These are phyloP conservation scores for Globisporangium canariense DNA, from an alignment of 352 stramenopile genomes.

Conservation along the genomic window DNA sequence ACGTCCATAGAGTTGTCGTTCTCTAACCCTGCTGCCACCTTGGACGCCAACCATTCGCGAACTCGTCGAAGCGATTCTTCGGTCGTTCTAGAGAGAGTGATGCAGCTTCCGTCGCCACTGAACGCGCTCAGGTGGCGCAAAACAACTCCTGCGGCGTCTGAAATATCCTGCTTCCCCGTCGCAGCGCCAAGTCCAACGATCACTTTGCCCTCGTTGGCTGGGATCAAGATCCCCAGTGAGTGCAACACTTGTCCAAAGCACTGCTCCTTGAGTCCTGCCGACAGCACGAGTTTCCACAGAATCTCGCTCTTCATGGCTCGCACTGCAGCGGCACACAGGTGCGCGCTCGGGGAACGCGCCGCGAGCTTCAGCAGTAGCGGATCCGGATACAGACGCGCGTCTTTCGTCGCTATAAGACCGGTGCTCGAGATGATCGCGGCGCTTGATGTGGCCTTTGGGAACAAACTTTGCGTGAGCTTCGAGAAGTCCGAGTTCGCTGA, in stretches of 20 bases:
- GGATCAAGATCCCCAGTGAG: conserved; percentile 23
- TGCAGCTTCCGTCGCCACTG: conserved; percentile 14
- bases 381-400: conserved; percentile 63
- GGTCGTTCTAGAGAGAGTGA: conserved; percentile 5
- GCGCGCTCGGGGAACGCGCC: conserved; percentile 27
- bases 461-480: conserved; percentile 59
- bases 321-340: conserved; percentile 53
- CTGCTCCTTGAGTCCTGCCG: conserved; percentile 40
- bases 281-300: conserved; percentile 56
- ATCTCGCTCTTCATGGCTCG: conserved; percentile 51
- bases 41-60: conserved; percentile 26
- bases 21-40: conserved; percentile 14
- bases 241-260: conserved; percentile 37
- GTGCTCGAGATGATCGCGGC: conserved; percentile 57
- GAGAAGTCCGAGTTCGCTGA: conserved; percentile 20
- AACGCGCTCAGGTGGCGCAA: conserved; percentile 10
- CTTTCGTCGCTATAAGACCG: conserved; percentile 74
- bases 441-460: conserved; percentile 50
- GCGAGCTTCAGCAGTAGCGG: conserved; percentile 64
- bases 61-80: conserved; percentile 25
- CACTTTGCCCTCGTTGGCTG: conserved; percentile 46
- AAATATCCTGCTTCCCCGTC: conserved; percentile 6
- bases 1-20: conserved; percentile 12
- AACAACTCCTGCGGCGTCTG: not conserved
- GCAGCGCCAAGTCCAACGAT: conserved; percentile 28